A percentile compares a stretch with the other conserved stretches of the same genome.
Conservation (phyloP, 2,329 filamentous ascomycete genomes). For the Neonectria magnoliae region DNA sequence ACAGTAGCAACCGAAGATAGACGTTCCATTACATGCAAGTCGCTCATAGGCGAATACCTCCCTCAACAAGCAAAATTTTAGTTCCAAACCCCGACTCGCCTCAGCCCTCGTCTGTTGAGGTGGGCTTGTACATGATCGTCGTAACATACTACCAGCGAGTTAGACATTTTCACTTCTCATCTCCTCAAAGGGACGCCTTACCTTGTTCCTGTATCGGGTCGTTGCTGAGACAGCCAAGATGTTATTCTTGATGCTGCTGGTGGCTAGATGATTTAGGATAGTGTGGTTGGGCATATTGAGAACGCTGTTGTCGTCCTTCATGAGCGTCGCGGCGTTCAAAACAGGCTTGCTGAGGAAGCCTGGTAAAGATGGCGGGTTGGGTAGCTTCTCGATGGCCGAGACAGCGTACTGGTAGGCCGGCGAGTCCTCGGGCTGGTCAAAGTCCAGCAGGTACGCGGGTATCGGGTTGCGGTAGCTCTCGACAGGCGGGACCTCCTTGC, state of each 20-base stretch:
- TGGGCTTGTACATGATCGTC: slow-evolving; percentile 96
- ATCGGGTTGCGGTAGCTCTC: slow-evolving; percentile 77
- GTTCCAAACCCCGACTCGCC: neutral
- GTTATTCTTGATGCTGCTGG: slow-evolving; percentile 97
- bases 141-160: slow-evolving; percentile 81
- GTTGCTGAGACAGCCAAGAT: slow-evolving; percentile 95
- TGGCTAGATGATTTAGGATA: slow-evolving; percentile 94
- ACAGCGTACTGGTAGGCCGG: slow-evolving; percentile 78
- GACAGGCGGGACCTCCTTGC: slow-evolving; percentile 64
- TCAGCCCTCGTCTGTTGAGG: slow-evolving; percentile 63
- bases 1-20: slow-evolving; percentile 5
- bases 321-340: slow-evolving; percentile 86
- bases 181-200: slow-evolving; percentile 48
- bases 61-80: slow-evolving; percentile 7
- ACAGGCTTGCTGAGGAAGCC: slow-evolving; percentile 95
- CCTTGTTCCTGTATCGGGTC: slow-evolving; percentile 97
- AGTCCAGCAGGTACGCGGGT: slow-evolving; percentile 85
- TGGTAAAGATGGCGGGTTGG: slow-evolving; percentile 84
- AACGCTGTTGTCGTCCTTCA: slow-evolving; percentile 98
- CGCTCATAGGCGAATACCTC: neutral
- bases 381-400: slow-evolving; percentile 79
- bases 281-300: slow-evolving; percentile 97
- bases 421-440: slow-evolving; percentile 85
- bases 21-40: slow-evolving; percentile 9
- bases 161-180: slow-evolving; percentile 14